These are phyloP conservation scores for Schizosaccharomyces cryophilus DNA, from an alignment of 805 yeast genomes.

Conservation along the genomic window DNA sequence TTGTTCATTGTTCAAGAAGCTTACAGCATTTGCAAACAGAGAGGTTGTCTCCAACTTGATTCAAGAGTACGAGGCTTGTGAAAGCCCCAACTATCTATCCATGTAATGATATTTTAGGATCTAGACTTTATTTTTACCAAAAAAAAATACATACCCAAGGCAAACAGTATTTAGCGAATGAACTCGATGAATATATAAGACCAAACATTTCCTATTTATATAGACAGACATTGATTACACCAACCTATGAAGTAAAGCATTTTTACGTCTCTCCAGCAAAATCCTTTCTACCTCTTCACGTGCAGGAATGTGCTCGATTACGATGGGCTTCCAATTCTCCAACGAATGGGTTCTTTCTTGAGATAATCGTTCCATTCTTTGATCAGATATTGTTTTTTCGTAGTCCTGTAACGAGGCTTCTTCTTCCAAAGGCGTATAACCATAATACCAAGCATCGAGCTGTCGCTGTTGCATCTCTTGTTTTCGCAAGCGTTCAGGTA, in stretches of 20 bases:
- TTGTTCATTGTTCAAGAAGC: not conserved
- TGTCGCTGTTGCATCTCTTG: slow-evolving; percentile 4
- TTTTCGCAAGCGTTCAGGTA: not conserved
- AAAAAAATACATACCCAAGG: too few relatives aligned
- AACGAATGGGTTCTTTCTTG: not conserved
- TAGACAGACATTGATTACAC: too few relatives aligned
- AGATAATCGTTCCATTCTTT: not conserved
- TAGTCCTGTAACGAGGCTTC: not conserved
- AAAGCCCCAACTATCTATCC: slow-evolving; percentile 19
- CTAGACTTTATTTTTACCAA: too few relatives aligned
- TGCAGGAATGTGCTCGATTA: slow-evolving; percentile 7
- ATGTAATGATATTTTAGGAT: not conserved
- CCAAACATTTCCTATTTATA: not conserved
- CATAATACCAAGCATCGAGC: slow-evolving; percentile 12
- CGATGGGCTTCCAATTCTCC: not conserved
- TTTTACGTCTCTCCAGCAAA: slow-evolving; percentile 9
- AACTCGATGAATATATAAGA: not conserved
- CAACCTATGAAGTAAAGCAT: slow-evolving; percentile 1
- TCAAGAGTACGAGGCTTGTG: slow-evolving; percentile 58
- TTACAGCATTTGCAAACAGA: not conserved
- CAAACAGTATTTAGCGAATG: too few relatives aligned
- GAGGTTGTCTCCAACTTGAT: slow-evolving; percentile 46
- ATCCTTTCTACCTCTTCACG: slow-evolving; percentile 11
- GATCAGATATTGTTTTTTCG: not conserved
- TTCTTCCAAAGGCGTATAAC: slow-evolving; percentile 8